A percentile compares a stretch with the other conserved stretches of the same genome.
Evolutionary conservation across 345 rosid genomes (phyloP).

Genomic region (Populus tremula): DNA sequence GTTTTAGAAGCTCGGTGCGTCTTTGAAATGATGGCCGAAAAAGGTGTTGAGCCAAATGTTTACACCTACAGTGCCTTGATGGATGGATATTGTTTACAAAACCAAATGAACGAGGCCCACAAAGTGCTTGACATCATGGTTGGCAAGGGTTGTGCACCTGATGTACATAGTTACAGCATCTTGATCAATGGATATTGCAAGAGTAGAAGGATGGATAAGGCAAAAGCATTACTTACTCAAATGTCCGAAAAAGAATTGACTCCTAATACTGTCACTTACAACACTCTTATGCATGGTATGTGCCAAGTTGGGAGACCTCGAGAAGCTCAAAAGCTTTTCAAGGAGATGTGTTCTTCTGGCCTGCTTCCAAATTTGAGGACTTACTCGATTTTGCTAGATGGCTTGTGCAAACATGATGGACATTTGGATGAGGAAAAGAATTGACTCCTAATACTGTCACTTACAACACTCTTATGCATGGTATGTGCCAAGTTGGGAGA

Average conservation of each 20-base stretch:
- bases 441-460: background rate
- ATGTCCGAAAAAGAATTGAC: background rate
- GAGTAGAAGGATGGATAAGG: background rate
- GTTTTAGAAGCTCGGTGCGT: background rate
- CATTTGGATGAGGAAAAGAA: background rate
- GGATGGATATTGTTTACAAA: background rate
- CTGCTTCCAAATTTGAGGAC: background rate
- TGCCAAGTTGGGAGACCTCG: background rate
- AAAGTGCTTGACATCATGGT: background rate
- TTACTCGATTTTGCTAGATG: background rate
- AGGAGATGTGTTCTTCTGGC: background rate
- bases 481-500: background rate
- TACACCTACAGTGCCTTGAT: background rate
- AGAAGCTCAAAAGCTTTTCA: background rate
- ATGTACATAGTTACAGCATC: background rate
- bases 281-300: background rate
- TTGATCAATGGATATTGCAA: background rate
- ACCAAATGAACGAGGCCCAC: background rate
- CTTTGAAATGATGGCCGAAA: background rate
- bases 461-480: background rate
- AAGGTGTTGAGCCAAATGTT: background rate
- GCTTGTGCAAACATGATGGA: background rate
- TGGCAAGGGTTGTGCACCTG: background rate
- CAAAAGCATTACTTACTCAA: background rate
- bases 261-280: background rate